Conservation (phyloP, 2,329 filamentous ascomycete genomes). For the Byssothecium circinans region DNA sequence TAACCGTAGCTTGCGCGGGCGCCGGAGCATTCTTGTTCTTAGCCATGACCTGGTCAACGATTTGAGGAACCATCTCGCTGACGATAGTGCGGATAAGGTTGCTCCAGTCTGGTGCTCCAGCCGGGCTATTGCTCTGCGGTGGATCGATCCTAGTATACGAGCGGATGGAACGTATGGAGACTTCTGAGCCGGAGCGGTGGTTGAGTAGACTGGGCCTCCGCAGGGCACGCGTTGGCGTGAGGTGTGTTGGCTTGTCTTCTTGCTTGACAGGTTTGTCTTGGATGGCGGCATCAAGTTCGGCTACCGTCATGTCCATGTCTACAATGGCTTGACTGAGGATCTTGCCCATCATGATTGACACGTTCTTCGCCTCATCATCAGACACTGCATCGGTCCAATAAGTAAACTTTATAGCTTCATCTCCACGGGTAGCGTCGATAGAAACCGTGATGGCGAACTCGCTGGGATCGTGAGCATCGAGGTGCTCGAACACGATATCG, state of each 20-base stretch:
- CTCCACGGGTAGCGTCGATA: slow-evolving; percentile 33
- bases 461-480: slow-evolving; percentile 36
- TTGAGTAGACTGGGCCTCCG: slow-evolving; percentile 13
- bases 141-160: not conserved
- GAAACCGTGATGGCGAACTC: slow-evolving; percentile 40
- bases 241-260: slow-evolving; percentile 2
- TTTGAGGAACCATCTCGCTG: slow-evolving; percentile 37
- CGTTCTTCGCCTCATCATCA: slow-evolving; percentile 29
- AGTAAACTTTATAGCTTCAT: slow-evolving; percentile 32
- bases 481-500: slow-evolving; percentile 30
- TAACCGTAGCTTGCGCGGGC: slow-evolving; percentile 24
- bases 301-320: slow-evolving; percentile 27
- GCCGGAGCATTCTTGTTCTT: slow-evolving; percentile 27
- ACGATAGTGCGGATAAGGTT: slow-evolving; percentile 36
- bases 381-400: slow-evolving; percentile 38
- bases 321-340: slow-evolving; percentile 25
- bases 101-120: slow-evolving; percentile 28
- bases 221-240: slow-evolving; percentile 1
- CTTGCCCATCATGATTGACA: slow-evolving; percentile 29
- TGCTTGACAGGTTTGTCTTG: slow-evolving; percentile 12
- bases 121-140: not conserved
- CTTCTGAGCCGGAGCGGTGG: slow-evolving; percentile 21
- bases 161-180: slow-evolving; percentile 10
- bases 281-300: slow-evolving; percentile 25
- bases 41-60: slow-evolving; percentile 33